Base-by-base conservation (phyloP, 305 asterid genomes). In the Fraxinus nigra region DNA sequence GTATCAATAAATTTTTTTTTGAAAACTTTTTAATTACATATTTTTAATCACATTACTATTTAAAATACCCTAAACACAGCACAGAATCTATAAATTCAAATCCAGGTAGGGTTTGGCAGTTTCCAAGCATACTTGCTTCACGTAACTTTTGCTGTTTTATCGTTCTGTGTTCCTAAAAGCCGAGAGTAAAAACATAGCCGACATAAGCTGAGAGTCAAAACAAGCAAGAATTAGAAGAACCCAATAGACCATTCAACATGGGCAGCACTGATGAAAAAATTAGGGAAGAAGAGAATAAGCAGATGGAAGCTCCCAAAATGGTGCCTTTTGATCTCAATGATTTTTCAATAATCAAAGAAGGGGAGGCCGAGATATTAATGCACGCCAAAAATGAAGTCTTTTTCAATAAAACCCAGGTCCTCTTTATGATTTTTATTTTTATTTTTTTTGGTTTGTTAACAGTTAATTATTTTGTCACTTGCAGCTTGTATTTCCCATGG, bases 281-380 rank as follows among this genome's bases (percentile, higher is more conserved):
- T 38, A 88, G 78, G 80, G 91, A 86, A 14, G 92, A 85, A 37
- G 87, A 85, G 82, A 83, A 85, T 81, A 82, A 83, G 61, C 85
- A 88, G 48, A 70, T 78, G 3, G 87, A 79, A 26, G 72, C 51
- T 16, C 7, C 85, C 10, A 87, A 78, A 51, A 75, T 67, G 76
- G 85, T 86, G 78, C 83, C 94, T 16, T 85, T 90, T 77, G 96
- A 91, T 90, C 87, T 92, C 70, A 86, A 90, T 81, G 98, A 93
- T 78, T 90, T 86, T 78, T 85, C 87, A 26, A 79, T 94, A 28
- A 87, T 94, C 82, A 93, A 91, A 84, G 98, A 96, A 86, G 99
- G 98, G 61, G 97, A 96, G 83, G 98, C 98, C 56, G 98, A 94
- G 93, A 93, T 96, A 82, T 84, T 96, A 51, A 94, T 94, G 99